Conservation (phyloP, 192 early-diverging fungal genomes). For the Fimicolochytrium jonesii region DNA sequence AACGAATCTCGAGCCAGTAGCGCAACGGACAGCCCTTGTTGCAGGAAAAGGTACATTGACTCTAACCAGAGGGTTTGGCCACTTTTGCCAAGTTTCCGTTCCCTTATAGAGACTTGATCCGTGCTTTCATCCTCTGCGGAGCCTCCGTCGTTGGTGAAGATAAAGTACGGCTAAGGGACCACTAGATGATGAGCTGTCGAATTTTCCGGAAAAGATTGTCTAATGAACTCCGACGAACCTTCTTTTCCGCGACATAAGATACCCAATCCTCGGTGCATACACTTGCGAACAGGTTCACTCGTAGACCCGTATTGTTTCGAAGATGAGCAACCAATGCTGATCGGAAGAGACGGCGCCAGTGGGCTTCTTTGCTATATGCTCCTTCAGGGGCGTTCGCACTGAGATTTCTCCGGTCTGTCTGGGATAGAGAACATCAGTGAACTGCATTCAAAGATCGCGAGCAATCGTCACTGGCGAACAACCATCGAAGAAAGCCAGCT, state of each 20-base stretch:
- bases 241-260: background rate
- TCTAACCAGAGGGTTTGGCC: slow-evolving; percentile 14
- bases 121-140: too few relatives aligned
- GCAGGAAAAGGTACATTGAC: slow-evolving; percentile 11
- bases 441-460: background rate
- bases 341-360: slow-evolving; percentile 8
- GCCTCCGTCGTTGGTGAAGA: slow-evolving; percentile 22
- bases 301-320: background rate
- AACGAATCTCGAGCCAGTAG: slow-evolving; percentile 24
- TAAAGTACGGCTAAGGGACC: slow-evolving; percentile 13
- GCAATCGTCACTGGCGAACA: too few relatives aligned
- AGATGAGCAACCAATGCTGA: slow-evolving; percentile 2
- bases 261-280: background rate
- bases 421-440: background rate
- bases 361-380: background rate
- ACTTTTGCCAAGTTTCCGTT: too few relatives aligned
- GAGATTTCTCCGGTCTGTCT: background rate
- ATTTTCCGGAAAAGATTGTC: too few relatives aligned
- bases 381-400: too few relatives aligned
- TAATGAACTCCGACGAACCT: slow-evolving; percentile 6
- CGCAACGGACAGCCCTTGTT: slow-evolving; percentile 3
- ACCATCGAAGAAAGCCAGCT: slow-evolving; percentile 34
- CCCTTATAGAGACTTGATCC: too few relatives aligned
- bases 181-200: too few relatives aligned
- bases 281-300: slow-evolving; percentile 9